Evolutionary conservation across 140 eudicot species (phyloP).

Genomic region (Flaveria floridana): DNA sequence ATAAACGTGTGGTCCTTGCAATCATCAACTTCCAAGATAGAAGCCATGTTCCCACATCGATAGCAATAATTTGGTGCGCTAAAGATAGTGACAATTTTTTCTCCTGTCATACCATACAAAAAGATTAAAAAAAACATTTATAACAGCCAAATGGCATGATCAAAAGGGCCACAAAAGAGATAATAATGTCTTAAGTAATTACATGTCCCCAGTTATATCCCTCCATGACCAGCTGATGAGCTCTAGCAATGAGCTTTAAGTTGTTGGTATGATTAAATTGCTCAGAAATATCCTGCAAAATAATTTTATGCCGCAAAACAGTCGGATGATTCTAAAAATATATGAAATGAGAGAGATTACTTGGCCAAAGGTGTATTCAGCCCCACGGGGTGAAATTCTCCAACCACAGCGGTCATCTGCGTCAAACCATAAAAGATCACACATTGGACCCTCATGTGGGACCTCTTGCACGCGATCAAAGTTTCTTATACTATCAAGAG

Average conservation of each 20-base stretch:
- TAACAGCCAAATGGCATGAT: not conserved
- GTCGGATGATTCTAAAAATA: not conserved
- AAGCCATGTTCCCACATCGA: conserved; percentile 21
- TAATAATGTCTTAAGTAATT: not conserved
- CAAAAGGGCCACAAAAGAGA: not conserved
- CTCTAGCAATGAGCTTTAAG: conserved; percentile 22
- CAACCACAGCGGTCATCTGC: conserved; percentile 13
- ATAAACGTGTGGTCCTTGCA: conserved; percentile 16
- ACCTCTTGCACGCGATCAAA: conserved; percentile 22
- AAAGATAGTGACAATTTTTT: conserved; percentile 18
- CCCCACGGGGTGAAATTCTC: conserved; percentile 14
- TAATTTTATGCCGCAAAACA: not conserved
- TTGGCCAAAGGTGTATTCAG: conserved; percentile 17
- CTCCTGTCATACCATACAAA: not conserved
- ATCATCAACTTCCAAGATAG: conserved; percentile 15
- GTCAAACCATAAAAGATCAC: conserved; percentile 20
- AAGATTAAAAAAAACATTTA: not conserved
- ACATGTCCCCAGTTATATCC: conserved; percentile 22
- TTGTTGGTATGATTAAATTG: conserved; percentile 16
- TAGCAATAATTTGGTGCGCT: conserved; percentile 20
- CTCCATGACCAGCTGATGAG: conserved; percentile 23
- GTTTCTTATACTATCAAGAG: conserved; percentile 11
- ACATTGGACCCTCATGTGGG: conserved; percentile 16
- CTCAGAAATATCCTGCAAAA: conserved; percentile 4
- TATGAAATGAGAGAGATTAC: not conserved